Conservation (phyloP, 345 rosid species). For the Lepidium sativum region DNA sequence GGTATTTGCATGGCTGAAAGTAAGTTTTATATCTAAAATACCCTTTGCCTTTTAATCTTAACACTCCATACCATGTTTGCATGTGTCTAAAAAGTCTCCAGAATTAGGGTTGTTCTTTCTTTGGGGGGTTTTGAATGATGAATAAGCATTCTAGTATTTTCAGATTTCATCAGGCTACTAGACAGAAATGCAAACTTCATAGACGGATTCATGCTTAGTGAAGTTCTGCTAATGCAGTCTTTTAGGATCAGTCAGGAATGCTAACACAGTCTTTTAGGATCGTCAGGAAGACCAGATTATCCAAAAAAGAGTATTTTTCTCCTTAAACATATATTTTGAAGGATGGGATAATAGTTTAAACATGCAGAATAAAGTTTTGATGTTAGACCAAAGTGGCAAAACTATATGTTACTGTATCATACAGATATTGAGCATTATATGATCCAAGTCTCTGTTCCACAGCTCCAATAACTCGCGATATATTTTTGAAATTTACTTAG, state of each 20-base stretch:
- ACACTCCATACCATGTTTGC: conserved; percentile 4
- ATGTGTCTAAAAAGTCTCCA: conserved; percentile 2
- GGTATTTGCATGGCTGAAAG: conserved; percentile 74
- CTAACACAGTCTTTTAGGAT: too few species aligned
- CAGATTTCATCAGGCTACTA: not conserved
- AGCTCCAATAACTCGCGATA: not conserved
- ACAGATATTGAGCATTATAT: not conserved
- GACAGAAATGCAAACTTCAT: not conserved
- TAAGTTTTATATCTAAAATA: conserved; percentile 21
- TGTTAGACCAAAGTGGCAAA: not conserved
- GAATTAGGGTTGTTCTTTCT: not conserved
- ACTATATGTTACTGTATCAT: too few species aligned
- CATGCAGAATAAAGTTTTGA: not conserved
- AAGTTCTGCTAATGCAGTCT: not conserved
- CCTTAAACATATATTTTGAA: not conserved
- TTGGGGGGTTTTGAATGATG: not conserved
- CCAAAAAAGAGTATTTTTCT: not conserved
- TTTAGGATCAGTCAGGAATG: not conserved
- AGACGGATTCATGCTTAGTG: not conserved
- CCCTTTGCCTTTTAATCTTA: not conserved
- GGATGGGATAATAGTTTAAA: not conserved
- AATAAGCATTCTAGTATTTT: conserved; percentile 2
- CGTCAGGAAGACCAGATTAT: not conserved
- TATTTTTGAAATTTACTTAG: not conserved
- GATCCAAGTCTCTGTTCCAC: not conserved